Evolutionary conservation across 345 rosid genomes (phyloP).

Genomic region (Linum trigynum): DNA sequence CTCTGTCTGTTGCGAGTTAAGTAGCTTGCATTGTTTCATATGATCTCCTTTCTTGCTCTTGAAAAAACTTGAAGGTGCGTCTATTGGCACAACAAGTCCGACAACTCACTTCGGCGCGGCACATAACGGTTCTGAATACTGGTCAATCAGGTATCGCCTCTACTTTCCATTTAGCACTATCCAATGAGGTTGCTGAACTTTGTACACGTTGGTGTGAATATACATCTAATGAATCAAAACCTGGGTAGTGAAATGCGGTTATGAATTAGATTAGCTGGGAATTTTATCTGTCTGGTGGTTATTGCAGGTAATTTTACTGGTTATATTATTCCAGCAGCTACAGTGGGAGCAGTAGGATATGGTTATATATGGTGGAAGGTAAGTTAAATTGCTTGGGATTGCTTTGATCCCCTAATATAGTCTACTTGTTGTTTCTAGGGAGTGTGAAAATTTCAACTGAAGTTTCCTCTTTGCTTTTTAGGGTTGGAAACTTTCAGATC

Average conservation of each 20-base stretch:
- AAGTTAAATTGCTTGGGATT: constrained; percentile 5
- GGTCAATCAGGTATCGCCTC: constrained; percentile 30
- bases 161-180: not conserved
- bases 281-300: not conserved
- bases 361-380: constrained; percentile 99
- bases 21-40: not conserved
- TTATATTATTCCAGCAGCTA: constrained; percentile 63
- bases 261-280: not conserved
- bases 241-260: not conserved
- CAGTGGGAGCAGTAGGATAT: constrained; percentile 85
- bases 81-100: constrained; percentile 61
- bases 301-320: constrained; percentile 47
- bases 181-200: not conserved
- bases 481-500: constrained; percentile 86
- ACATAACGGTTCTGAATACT: constrained; percentile 73
- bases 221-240: not conserved
- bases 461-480: constrained; percentile 17
- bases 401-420: not conserved
- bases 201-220: not conserved
- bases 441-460: constrained; percentile 8
- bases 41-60: not conserved
- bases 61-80: constrained; percentile 33
- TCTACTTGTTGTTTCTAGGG: not conserved
- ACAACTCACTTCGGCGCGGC: constrained; percentile 52
- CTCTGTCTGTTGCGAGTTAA: not conserved